phyloP scores from a whole-genome alignment of 2,329 filamentous ascomycete genomes.

The Orbilia ellipsospora region DNA sequence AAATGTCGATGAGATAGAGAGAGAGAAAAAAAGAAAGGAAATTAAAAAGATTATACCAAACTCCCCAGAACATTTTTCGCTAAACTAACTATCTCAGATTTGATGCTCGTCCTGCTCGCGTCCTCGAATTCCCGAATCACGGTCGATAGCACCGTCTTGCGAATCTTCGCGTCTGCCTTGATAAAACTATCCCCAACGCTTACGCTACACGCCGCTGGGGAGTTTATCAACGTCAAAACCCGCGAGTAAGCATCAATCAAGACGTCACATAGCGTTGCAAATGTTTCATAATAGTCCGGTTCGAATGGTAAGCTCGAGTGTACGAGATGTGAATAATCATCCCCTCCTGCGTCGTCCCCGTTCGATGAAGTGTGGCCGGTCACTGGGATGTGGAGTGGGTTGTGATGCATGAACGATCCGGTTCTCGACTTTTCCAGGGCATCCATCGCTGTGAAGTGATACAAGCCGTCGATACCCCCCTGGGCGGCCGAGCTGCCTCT shows the following conservation, averaged over 20 bases:
- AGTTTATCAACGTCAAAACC: constrained; percentile 79
- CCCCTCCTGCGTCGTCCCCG: constrained; percentile 60
- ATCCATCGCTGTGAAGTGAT: constrained; percentile 53
- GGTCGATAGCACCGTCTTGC: constrained; percentile 88
- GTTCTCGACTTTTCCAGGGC: constrained; percentile 38
- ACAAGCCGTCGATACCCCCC: constrained; percentile 53
- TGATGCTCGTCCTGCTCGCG: constrained; percentile 77
- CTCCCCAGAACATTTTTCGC: constrained; percentile 90
- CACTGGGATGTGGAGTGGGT: constrained; percentile 31
- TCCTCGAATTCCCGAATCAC: constrained; percentile 95
- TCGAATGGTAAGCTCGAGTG: constrained; percentile 96
- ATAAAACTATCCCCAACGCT: constrained; percentile 83
- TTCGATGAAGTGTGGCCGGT: constrained; percentile 46
- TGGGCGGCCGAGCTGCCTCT: constrained; percentile 50
- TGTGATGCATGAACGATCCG: constrained; percentile 36
- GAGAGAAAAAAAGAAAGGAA: constrained; percentile 15
- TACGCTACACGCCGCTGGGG: constrained; percentile 76
- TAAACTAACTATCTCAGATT: constrained; percentile 83
- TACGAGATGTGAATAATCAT: constrained; percentile 87
- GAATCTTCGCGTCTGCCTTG: constrained; percentile 85
- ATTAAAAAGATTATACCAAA: constrained; percentile 71
- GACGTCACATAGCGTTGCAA: constrained; percentile 93
- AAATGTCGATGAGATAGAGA: background rate
- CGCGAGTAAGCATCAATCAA: constrained; percentile 90
- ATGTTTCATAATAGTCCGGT: constrained; percentile 96